Evolutionary conservation across 2,329 filamentous ascomycete genomes (phyloP).

Genomic region (Fusarium zealandicum): DNA sequence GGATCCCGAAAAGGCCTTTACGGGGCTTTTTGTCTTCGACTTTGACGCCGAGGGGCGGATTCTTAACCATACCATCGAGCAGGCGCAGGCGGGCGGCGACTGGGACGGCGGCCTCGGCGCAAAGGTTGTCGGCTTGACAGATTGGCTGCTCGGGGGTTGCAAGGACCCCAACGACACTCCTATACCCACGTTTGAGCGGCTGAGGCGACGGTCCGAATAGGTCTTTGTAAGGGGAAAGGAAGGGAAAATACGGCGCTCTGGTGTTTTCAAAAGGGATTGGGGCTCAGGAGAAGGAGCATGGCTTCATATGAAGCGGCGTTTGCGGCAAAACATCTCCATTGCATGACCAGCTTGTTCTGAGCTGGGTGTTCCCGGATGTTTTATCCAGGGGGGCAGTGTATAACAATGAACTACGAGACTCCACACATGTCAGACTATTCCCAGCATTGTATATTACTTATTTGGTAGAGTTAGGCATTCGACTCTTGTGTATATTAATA

Average conservation of each 20-base stretch:
- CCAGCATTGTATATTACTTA: conserved; percentile 31
- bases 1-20: conserved; percentile 78
- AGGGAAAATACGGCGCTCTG: background rate
- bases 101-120: conserved; percentile 84
- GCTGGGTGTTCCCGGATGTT: conserved; percentile 10
- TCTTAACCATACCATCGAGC: conserved; percentile 89
- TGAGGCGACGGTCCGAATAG: conserved; percentile 37
- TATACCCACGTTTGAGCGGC: conserved; percentile 48
- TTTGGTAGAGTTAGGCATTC: too few species aligned
- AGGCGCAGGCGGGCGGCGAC: conserved; percentile 81
- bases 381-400: conserved; percentile 31
- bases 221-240: background rate
- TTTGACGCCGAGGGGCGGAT: conserved; percentile 90
- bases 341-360: conserved; percentile 9
- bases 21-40: conserved; percentile 92
- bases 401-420: conserved; percentile 37
- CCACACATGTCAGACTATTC: conserved; percentile 31
- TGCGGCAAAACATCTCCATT: conserved; percentile 21
- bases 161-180: conserved; percentile 44
- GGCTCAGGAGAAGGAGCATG: background rate
- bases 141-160: conserved; percentile 89
- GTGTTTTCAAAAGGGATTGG: background rate
- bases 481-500: too few species aligned
- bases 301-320: conserved; percentile 28
- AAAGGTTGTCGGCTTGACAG: conserved; percentile 88